These are phyloP conservation scores for Schizothecium vesticola DNA, from an alignment of 495 filamentous ascomycete species.

Conservation along the genomic window DNA sequence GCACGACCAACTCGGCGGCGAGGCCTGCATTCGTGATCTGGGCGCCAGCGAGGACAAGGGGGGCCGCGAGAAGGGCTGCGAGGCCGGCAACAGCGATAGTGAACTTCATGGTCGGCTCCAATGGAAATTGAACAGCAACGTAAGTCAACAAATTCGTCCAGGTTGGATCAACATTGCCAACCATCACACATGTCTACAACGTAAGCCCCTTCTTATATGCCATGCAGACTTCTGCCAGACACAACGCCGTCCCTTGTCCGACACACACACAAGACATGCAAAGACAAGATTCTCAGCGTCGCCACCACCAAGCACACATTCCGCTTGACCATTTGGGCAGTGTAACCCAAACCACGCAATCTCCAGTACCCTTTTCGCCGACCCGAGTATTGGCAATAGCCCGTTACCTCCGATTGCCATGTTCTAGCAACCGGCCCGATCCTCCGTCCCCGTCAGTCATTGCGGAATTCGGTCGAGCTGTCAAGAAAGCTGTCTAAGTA, in stretches of 20 bases:
- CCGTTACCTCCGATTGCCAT: background rate
- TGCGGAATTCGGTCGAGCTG: background rate
- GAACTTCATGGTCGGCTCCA: conserved; percentile 11
- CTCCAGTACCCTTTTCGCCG: background rate
- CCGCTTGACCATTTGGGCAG: background rate
- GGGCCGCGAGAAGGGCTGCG: conserved; percentile 1
- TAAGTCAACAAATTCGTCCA: background rate
- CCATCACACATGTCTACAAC: background rate
- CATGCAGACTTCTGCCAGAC: background rate
- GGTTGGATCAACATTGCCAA: background rate
- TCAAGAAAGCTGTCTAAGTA: background rate
- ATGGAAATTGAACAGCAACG: background rate
- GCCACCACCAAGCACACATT: background rate
- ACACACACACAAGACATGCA: background rate
- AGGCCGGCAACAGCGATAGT: conserved; percentile 1
- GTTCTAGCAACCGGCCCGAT: background rate
- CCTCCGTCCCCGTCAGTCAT: background rate
- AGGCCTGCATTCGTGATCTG: conserved; percentile 12
- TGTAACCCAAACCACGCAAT: background rate
- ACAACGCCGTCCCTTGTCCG: background rate
- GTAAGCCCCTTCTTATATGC: background rate
- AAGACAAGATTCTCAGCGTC: background rate
- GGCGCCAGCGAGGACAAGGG: conserved; percentile 11
- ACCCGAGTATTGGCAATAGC: background rate
- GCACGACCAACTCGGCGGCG: conserved; percentile 6